Percentiles rank a stretch among this genome's conserved stretches.
These are phyloP conservation scores for Globisporangium okanoganense DNA, from an alignment of 352 stramenopile species.

Conservation along the genomic window DNA sequence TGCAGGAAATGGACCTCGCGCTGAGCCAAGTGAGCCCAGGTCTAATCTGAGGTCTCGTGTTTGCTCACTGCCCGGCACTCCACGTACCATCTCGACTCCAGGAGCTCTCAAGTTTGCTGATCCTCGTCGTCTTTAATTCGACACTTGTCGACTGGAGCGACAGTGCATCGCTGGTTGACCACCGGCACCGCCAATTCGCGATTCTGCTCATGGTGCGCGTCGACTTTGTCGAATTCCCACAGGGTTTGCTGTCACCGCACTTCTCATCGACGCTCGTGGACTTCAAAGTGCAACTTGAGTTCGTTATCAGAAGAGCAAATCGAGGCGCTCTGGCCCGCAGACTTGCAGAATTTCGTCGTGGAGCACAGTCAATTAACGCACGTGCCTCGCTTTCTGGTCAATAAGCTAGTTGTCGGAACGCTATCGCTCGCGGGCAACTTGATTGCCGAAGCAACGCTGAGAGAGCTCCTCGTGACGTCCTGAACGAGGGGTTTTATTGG, in stretches of 20 bases:
- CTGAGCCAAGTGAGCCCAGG: not conserved
- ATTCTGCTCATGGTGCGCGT: slow-evolving; percentile 5
- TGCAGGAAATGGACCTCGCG: not conserved
- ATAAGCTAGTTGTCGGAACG: not conserved
- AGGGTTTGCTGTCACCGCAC: slow-evolving; percentile 12
- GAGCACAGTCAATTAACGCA: slow-evolving; percentile 4
- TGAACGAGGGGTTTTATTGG: not conserved
- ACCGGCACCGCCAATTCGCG: not conserved
- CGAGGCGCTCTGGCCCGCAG: not conserved
- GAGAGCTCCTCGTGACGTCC: not conserved
- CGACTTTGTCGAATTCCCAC: not conserved
- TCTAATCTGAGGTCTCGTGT: not conserved
- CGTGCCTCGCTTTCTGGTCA: not conserved
- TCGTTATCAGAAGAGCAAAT: slow-evolving; percentile 3
- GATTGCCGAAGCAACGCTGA: not conserved
- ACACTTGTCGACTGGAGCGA: slow-evolving; percentile 10
- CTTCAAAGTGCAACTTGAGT: slow-evolving; percentile 19
- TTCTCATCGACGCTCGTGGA: slow-evolving; percentile 24
- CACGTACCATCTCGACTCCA: slow-evolving; percentile 1
- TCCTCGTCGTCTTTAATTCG: slow-evolving; percentile 16
- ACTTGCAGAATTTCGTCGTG: slow-evolving; percentile 4
- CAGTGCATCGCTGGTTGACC: not conserved
- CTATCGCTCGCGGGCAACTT: slow-evolving; percentile 5
- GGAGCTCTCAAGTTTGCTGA: slow-evolving; percentile 8
- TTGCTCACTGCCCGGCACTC: slow-evolving; percentile 2